Base-by-base conservation (phyloP, 371 early-diverging fungal genomes). In the Cokeromyces recurvatus region DNA sequence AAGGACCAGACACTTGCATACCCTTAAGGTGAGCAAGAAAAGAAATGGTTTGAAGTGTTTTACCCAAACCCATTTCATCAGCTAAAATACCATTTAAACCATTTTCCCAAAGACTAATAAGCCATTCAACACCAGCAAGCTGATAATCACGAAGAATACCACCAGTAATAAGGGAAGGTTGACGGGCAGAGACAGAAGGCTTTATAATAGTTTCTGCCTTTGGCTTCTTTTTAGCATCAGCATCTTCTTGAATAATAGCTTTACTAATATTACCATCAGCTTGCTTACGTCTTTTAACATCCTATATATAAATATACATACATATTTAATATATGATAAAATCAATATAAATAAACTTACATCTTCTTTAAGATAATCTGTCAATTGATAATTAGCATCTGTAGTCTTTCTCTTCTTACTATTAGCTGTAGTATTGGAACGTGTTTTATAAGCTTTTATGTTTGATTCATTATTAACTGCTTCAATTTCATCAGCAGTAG, bases 51-150 rank as follows among this genome's bases (percentile, higher is more conserved):
- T 99, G 99, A 31, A 99, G 68, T 0, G 99, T 98, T 86, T 94
- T 94, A 50, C 92, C 94, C 20, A 99, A 77, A 38, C 97, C 99
- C 98, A 98, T 98, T 59, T 98, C 97, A 68, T 99, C 97, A 12
- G 98, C 99, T 34, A 99, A 65, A 57, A 98, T 99, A 23, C 99
- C 96, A 58, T 98, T 99, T 21, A 99, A 78, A 22, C 97, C 95
- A 60, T 96, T 94, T 48, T 98, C 94, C 78, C 94, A 98, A 19
- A 99, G 74, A 53, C 91, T 92, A 25, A 95, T 87, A 52, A 99
- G 75, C 99, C 99, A 99, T 66, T 99, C 96, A 29, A 98, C 82
- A 42, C 99, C 99, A 7, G 91, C 90, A 36, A 98, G 57, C 72
- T 99, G 99, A 68, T 99, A 95, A 43, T 92, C 91, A 32, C 92